Conservation (phyloP, 305 asterid genomes). For the Coffea humblotiana region DNA sequence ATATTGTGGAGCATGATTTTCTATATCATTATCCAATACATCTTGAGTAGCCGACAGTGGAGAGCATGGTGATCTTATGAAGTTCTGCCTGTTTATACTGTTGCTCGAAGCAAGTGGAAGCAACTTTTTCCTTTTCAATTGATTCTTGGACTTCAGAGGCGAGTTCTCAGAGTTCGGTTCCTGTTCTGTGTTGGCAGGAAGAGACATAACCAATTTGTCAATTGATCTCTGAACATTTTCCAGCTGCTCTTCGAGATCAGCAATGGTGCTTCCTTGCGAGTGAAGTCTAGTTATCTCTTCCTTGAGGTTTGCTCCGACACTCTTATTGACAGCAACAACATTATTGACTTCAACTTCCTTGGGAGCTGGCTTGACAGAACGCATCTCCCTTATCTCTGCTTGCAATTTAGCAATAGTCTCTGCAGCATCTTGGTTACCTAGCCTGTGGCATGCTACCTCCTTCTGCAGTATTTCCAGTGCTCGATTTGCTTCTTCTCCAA, state of each 20-base stretch:
- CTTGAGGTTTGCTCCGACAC: slow-evolving; percentile 91
- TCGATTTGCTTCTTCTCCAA: slow-evolving; percentile 90
- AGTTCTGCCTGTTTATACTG: slow-evolving; percentile 59
- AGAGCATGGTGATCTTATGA: slow-evolving; percentile 85
- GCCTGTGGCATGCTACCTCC: slow-evolving; percentile 92
- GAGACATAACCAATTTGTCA: slow-evolving; percentile 83
- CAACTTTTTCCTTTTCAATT: slow-evolving; percentile 64
- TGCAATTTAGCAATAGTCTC: slow-evolving; percentile 94
- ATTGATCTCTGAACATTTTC: slow-evolving; percentile 95
- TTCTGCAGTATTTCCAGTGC: slow-evolving; percentile 94
- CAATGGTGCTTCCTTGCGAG: slow-evolving; percentile 93
- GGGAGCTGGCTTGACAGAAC: slow-evolving; percentile 45
- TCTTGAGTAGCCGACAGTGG: slow-evolving; percentile 73
- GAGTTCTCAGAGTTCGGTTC: slow-evolving; percentile 36
- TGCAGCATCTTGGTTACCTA: slow-evolving; percentile 96
- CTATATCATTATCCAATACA: slow-evolving; percentile 58
- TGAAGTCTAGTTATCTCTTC: slow-evolving; percentile 95
- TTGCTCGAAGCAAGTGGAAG: slow-evolving; percentile 82
- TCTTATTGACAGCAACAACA: slow-evolving; percentile 67
- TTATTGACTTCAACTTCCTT: slow-evolving; percentile 58
- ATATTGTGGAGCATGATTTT: slow-evolving; percentile 68
- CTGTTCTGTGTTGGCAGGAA: slow-evolving; percentile 65
- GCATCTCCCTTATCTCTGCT: slow-evolving; percentile 88
- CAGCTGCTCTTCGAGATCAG: slow-evolving; percentile 89
- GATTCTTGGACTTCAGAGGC: slow-evolving; percentile 55